A percentile compares a stretch with the other conserved stretches of the same genome.
phyloP scores from a whole-genome alignment of 768 basidiomycete species.

The Leucosporidium yakuticum region DNA sequence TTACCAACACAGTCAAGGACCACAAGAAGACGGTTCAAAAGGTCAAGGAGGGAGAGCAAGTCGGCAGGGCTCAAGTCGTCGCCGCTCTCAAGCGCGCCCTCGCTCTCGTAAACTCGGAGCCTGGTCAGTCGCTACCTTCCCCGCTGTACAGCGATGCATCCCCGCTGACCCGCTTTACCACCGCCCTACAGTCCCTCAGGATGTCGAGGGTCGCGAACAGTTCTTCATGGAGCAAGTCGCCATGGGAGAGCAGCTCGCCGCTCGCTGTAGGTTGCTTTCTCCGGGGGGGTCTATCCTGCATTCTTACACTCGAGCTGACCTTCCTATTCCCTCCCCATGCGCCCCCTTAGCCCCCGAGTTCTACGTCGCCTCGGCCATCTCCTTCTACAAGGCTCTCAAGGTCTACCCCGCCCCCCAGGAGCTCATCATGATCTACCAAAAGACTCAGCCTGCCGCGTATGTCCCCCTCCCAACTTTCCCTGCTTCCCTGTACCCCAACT shows the following conservation, averaged over 20 bases:
- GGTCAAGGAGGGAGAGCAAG: constrained; percentile 42
- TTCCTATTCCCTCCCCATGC: not conserved
- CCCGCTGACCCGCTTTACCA: not conserved
- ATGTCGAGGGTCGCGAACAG: constrained; percentile 70
- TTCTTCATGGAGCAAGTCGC: constrained; percentile 89
- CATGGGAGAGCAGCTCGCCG: constrained; percentile 74
- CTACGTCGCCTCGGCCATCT: constrained; percentile 71
- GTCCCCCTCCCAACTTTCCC: constrained; percentile 16
- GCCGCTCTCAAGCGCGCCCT: constrained; percentile 53
- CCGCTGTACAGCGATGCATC: not conserved
- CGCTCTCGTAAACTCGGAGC: constrained; percentile 59
- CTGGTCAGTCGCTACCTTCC: constrained; percentile 31
- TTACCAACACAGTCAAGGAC: constrained; percentile 63
- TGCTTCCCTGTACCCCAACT: too few species aligned
- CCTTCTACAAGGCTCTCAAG: constrained; percentile 86
- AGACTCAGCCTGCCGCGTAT: constrained; percentile 59
- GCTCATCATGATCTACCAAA: constrained; percentile 88
- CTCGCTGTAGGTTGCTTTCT: constrained; percentile 56
- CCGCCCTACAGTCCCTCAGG: constrained; percentile 48
- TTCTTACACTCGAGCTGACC: not conserved
- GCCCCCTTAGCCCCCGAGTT: constrained; percentile 60
- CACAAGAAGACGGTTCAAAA: constrained; percentile 67
- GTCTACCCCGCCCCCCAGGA: constrained; percentile 94
- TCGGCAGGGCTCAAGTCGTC: constrained; percentile 52
- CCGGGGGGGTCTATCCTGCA: not conserved